phyloP scores from a whole-genome alignment of 192 early-diverging fungal genomes.

The Chytriomyces sp. region DNA sequence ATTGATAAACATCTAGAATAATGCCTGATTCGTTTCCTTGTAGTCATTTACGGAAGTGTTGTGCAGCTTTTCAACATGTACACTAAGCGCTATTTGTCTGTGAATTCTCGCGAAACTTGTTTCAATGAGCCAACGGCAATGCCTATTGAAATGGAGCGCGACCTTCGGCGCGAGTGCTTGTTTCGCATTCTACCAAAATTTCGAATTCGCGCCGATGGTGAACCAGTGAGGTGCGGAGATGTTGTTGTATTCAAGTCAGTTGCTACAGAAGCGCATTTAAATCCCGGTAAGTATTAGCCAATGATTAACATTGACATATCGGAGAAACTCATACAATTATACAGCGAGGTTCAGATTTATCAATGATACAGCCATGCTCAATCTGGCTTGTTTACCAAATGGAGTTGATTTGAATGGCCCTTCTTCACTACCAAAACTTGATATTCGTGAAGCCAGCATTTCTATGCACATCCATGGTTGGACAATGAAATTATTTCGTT shows the following conservation, averaged over 20 bases:
- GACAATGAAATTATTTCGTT: constrained; percentile 27
- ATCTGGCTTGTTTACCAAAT: background rate
- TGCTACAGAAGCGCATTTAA: constrained; percentile 34
- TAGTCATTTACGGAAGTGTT: constrained; percentile 37
- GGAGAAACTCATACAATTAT: too few species aligned
- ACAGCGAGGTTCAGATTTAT: constrained; percentile 19
- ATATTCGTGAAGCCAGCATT: constrained; percentile 25
- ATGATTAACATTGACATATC: too few species aligned
- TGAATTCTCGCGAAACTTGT: constrained; percentile 30
- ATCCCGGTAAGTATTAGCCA: background rate
- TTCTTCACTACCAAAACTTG: background rate
- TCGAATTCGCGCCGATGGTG: constrained; percentile 40
- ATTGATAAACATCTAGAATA: background rate
- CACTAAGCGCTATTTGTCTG: constrained; percentile 28
- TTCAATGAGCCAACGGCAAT: constrained; percentile 28
- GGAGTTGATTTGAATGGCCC: constrained; percentile 5
- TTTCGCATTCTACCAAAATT: constrained; percentile 45
- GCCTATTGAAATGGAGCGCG: constrained; percentile 25
- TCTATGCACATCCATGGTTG: constrained; percentile 31
- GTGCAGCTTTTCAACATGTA: constrained; percentile 35
- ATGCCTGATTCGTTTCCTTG: too few species aligned
- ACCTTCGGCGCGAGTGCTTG: constrained; percentile 10
- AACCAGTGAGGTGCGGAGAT: constrained; percentile 36
- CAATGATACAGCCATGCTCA: constrained; percentile 26
- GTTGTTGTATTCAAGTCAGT: constrained; percentile 35